Evolutionary conservation across 2,329 filamentous ascomycete genomes (phyloP), one percentile per base, ranked within the genome.

Genomic region (Neoscytalidium dimidiatum): DNA sequence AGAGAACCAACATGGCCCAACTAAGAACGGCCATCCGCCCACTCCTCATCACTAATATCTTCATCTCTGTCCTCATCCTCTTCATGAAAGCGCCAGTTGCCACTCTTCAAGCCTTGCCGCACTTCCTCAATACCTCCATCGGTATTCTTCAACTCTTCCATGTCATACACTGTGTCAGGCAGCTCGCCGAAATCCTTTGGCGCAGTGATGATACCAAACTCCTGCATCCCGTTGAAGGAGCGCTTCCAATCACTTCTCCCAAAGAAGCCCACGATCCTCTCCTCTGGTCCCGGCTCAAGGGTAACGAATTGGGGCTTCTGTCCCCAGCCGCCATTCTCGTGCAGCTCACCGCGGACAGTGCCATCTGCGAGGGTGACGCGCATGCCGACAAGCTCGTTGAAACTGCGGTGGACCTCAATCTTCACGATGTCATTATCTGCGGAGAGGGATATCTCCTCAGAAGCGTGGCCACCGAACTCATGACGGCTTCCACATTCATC

Each of bases 171-270:
- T 6, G 66, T 66, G 1, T 75, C 74, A 0, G 82, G 81, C 13
- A 83, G 67, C 6, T 77, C 75, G 14, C 79, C 70, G 38, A 71
- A n/a, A n/a, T n/a, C 72, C 62, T 71, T 77, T 0, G 80, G 78
- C 4, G 77, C 80, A 1, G 79, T 84, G 21, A 84, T 74, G 57
- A 84, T 83, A 4, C 82, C 82, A 71, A 84, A 84, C 67, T 83
- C 78, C 43, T 69, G 48, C 1, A 71, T 65, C 4, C 67, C 68
- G 53, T 46, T 62, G 67, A 71, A 68, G 72, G 74, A 41, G 69
- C 69, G 31, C 3, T 49, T 33, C 28, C 38, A 35, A 2, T 69
- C 68, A 64, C 77, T 82, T 56, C 68, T 71, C 2, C 82, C 82
- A 65, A 73, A 83, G 67, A 84, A 84, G 0, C 82, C 82, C 8